Percentiles rank a stretch among this genome's conserved stretches.
phyloP scores from a whole-genome alignment of 805 yeast genomes.

The Pichia exigua region DNA sequence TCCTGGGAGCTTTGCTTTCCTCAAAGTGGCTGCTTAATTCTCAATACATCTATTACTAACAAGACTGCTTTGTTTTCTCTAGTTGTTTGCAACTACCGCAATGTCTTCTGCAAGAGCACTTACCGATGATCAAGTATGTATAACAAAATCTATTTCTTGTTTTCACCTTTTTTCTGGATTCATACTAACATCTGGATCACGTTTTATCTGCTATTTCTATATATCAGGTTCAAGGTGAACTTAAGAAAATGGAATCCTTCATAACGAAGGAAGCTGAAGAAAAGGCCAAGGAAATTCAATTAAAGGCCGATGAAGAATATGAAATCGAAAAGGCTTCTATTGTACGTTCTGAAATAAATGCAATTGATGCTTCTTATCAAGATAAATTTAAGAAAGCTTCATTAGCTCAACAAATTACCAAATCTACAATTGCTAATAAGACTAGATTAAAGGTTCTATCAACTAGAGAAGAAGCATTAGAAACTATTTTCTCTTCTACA shows the following conservation, averaged over 20 bases:
- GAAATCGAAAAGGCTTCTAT: slow-evolving; percentile 95
- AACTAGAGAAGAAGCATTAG: slow-evolving; percentile 76
- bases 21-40: not conserved
- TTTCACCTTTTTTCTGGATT: not conserved
- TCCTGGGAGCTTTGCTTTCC: not conserved
- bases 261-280: slow-evolving; percentile 99
- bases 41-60: not conserved
- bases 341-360: slow-evolving; percentile 85
- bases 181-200: not conserved
- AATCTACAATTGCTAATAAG: slow-evolving; percentile 92
- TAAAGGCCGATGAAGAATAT: slow-evolving; percentile 97
- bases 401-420: slow-evolving; percentile 89
- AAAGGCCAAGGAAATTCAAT: slow-evolving; percentile 90
- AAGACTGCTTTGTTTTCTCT: not conserved
- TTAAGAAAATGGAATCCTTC: slow-evolving; percentile 96
- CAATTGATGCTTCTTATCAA: slow-evolving; percentile 75
- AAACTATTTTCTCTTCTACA: slow-evolving; percentile 66
- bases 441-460: slow-evolving; percentile 85
- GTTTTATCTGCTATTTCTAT: not conserved
- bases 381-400: slow-evolving; percentile 84
- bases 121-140: slow-evolving; percentile 43
- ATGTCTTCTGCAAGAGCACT: slow-evolving; percentile 32
- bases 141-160: not conserved
- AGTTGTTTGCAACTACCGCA: not conserved
- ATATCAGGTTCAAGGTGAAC: slow-evolving; percentile 81